Evolutionary conservation across 83 land plant genomes (phyloP), one percentile per base, ranked within the genome.

Genomic region (Picea abies): DNA sequence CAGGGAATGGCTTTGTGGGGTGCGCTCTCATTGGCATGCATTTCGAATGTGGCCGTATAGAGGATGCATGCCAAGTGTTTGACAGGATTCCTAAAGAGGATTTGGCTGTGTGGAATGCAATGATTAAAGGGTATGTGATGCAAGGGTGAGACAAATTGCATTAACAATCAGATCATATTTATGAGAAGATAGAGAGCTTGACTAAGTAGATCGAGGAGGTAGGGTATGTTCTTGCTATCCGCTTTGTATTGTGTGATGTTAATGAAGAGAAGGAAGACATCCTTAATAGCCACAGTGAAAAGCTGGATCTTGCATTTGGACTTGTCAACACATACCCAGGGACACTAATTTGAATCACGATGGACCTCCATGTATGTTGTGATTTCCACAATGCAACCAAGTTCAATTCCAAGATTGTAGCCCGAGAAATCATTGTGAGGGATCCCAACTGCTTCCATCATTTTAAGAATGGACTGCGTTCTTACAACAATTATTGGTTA

Each of bases 41-140:
- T 41, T 72, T 52, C 19, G 44, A 72, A 72, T 72, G 76, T 72
- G 76, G 76, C 25, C 39, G 76, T 22, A 41, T 72, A 39, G 49
- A 72, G 76, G 20, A 72, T 72, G 76, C 76, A 72, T 23, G 23
- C 5, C 76, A 41, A 72, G 76, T 72, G 76, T 72, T 72, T 72
- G 76, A 72, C 12, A 5, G 41, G 44, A 44, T 41, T 72, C 76
- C 76, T 72, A 41, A 72, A 20, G 44, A 19, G 44, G 76, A 72
- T 14, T 44, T 72, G 56, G 76, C 16, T 20, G 17, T 72, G n/a
- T 72, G 76, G 76, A 72, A 72, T 72, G 76, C 52, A 1, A 44
- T 72, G 76, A 72, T 72, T 72, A 41, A 72, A 11, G 76, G 76
- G 52, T 72, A 72, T 29, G 29, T 29, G 29, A 29, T 29, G 29